Conservation (phyloP, 306 rosid genomes). For the Sophora flavescens region DNA sequence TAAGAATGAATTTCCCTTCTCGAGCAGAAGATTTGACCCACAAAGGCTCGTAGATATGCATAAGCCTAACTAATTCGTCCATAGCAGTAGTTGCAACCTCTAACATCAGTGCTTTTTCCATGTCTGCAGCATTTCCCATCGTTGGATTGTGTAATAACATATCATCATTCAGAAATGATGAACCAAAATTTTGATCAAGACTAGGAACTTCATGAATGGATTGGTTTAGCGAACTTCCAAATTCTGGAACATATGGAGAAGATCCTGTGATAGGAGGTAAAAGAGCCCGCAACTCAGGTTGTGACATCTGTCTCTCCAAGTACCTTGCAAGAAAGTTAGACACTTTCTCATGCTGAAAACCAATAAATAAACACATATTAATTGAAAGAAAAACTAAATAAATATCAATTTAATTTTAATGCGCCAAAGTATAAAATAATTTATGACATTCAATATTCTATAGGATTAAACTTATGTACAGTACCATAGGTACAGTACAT, state of each 20-base stretch:
- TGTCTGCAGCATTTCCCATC: slow-evolving; percentile 28
- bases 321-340: slow-evolving; percentile 52
- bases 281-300: slow-evolving; percentile 39
- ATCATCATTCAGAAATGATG: neutral
- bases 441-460: slow-evolving; percentile 8
- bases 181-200: slow-evolving; percentile 17
- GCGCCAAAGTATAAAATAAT: neutral
- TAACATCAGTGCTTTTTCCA: slow-evolving; percentile 51
- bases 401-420: neutral
- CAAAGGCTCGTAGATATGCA: slow-evolving; percentile 55
- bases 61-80: slow-evolving; percentile 60
- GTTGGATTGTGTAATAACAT: slow-evolving; percentile 1
- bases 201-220: slow-evolving; percentile 18
- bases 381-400: neutral
- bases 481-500: too few species aligned
- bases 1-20: slow-evolving; percentile 47
- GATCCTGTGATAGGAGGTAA: slow-evolving; percentile 40
- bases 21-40: slow-evolving; percentile 53
- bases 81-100: slow-evolving; percentile 54
- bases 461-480: too few species aligned
- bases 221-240: slow-evolving; percentile 47
- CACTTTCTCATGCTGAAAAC: slow-evolving; percentile 62
- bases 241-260: slow-evolving; percentile 35
- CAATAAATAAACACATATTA: slow-evolving; percentile 40
- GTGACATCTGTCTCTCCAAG: slow-evolving; percentile 58